Evolutionary conservation across 192 early-diverging fungal genomes (phyloP).

Genomic region (Funneliformis mosseae): DNA sequence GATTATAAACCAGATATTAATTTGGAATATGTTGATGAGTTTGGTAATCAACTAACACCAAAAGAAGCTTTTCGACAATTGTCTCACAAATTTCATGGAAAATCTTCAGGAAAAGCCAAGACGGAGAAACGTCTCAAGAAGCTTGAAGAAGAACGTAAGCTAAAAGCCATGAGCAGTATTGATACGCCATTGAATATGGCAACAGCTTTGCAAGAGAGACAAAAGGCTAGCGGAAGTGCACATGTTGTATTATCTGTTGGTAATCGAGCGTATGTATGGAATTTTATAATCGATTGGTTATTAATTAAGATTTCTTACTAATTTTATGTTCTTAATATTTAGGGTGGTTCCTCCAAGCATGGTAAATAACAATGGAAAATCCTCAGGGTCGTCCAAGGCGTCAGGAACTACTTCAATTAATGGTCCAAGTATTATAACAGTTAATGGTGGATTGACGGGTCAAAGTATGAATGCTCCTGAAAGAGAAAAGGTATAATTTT

Average conservation of each 20-base stretch:
- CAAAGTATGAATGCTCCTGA: slow-evolving; percentile 49
- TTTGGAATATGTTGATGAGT: slow-evolving; percentile 89
- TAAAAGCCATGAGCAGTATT: slow-evolving; percentile 70
- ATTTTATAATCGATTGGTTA: background rate
- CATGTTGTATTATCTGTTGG: slow-evolving; percentile 84
- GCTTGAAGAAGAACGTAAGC: slow-evolving; percentile 77
- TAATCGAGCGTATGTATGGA: slow-evolving; percentile 60
- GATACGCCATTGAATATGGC: slow-evolving; percentile 81
- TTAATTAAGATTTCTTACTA: background rate
- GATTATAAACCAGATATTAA: slow-evolving; percentile 91
- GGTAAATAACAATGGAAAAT: slow-evolving; percentile 26
- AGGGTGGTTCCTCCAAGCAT: slow-evolving; percentile 47
- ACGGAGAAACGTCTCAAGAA: slow-evolving; percentile 86
- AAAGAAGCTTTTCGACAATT: slow-evolving; percentile 92
- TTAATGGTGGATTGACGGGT: slow-evolving; percentile 41
- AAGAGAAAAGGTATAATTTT: slow-evolving; percentile 40
- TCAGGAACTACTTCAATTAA: slow-evolving; percentile 4
- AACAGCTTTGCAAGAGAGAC: slow-evolving; percentile 68
- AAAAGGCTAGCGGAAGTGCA: slow-evolving; percentile 68
- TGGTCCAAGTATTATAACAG: slow-evolving; percentile 36
- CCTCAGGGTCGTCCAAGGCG: slow-evolving; percentile 13
- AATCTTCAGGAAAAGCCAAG: slow-evolving; percentile 90
- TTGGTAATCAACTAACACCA: slow-evolving; percentile 73
- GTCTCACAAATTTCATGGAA: slow-evolving; percentile 96
- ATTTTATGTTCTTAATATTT: slow-evolving; percentile 8